Base-by-base conservation (phyloP, 2,329 filamentous ascomycete species). In the Ceratocystis smalleyi region DNA sequence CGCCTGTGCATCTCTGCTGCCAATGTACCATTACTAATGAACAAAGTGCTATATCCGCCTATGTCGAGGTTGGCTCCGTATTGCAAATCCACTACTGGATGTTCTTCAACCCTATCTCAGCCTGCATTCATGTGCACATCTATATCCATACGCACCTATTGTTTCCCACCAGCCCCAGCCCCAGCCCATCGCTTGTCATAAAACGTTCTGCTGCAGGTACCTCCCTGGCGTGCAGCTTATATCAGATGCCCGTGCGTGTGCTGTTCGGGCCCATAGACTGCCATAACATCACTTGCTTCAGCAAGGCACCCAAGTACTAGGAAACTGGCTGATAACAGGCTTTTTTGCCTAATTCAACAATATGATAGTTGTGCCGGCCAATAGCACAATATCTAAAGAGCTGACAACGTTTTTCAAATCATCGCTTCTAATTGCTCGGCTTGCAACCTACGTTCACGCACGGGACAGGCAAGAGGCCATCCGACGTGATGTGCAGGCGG, bases 191-290 rank as follows among this genome's bases (percentile, higher is more conserved):
- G 17, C 54, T 57, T 57, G 54, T 57, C 54, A 57, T 22, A 19
- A 35, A 5, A 24, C 30, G 32, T 30, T 8, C 54, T 57, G 32
- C 54, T 57, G 54, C 54, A 57, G 54, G 54, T 57, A 57, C 54
- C 54, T 57, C 54, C 54, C 54, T 32, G 54, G 54, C 17, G 54
- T 57, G 54, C 54, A 57, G 54, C 54, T 57, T 57, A 19, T 30
- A 35, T 35, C 47, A 19, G 7, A 27, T 8, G 8, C 27, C 54
- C 7, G 27, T 57, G 27, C 15, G 8, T 8, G n/a, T 27, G 1
- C 15, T 35, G 27, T n/a, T 55, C 51, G 27, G 51, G 22, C 51
- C 22, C 51, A 30, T 55, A 19, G 15, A 8, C 4, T 8, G 24
- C 15, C 54, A 57, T 57, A n/a, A 27, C 54, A 57, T 57, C 15